These are phyloP conservation scores for Yamadazyma dendronema DNA, from an alignment of 1,139 yeast genomes.

Conservation along the genomic window DNA sequence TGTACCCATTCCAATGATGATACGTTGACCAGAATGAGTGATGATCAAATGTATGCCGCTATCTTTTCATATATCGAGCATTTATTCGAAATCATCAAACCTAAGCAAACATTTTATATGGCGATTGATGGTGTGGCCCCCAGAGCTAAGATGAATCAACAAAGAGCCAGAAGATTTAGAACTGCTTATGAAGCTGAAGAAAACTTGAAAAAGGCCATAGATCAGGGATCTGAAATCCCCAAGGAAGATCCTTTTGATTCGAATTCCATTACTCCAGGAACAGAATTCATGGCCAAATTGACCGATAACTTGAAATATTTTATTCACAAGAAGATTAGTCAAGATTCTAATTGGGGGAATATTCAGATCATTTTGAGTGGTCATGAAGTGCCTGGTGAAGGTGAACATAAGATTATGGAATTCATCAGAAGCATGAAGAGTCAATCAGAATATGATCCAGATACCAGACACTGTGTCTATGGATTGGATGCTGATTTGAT, in stretches of 20 bases:
- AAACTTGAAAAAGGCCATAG: slow-evolving; percentile 62
- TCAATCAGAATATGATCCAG: slow-evolving; percentile 82
- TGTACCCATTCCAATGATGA: slow-evolving; percentile 82
- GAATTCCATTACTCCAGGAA: slow-evolving; percentile 97
- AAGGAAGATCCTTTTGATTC: slow-evolving; percentile 86
- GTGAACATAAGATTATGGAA: slow-evolving; percentile 97
- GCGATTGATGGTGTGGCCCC: slow-evolving; percentile 99
- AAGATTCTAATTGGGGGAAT: slow-evolving; percentile 89
- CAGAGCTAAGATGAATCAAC: slow-evolving; percentile 98
- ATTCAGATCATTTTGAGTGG: slow-evolving; percentile 86
- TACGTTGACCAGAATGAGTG: slow-evolving; percentile 63
- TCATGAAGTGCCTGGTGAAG: slow-evolving; percentile 98
- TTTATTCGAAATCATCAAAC: slow-evolving; percentile 81
- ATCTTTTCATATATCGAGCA: slow-evolving; percentile 95
- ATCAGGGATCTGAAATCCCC: slow-evolving; percentile 61
- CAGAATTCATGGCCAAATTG: slow-evolving; percentile 91
- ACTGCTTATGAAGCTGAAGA: slow-evolving; percentile 93
- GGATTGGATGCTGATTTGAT: slow-evolving; percentile 98
- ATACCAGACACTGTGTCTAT: slow-evolving; percentile 89
- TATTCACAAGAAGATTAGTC: slow-evolving; percentile 81
- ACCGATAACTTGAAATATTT: slow-evolving; percentile 84
- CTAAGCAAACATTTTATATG: slow-evolving; percentile 86
- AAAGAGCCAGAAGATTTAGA: slow-evolving; percentile 93
- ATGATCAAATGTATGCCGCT: slow-evolving; percentile 90
- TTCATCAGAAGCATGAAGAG: slow-evolving; percentile 84